These are phyloP conservation scores for Cucurbita ficifolia DNA, from an alignment of 306 rosid genomes.

Conservation along the genomic window DNA sequence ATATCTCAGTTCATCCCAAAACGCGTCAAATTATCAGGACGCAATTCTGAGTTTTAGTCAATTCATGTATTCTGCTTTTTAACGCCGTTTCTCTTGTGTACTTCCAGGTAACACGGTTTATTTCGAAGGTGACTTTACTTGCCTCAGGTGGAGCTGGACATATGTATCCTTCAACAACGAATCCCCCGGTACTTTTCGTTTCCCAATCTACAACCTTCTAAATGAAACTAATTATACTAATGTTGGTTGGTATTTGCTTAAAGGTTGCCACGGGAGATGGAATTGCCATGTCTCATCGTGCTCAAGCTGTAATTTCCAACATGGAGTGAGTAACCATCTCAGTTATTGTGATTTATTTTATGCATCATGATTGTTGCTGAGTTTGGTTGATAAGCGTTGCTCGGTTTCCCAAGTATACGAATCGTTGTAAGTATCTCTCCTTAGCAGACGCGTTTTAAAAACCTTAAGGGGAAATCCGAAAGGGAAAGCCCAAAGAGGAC, in stretches of 20 bases:
- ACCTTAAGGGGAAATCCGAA: too few species aligned
- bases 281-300: conserved; percentile 92
- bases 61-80: conserved; percentile 8
- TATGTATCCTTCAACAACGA: conserved; percentile 84
- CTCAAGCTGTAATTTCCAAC: conserved; percentile 87
- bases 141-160: conserved; percentile 99
- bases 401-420: too few species aligned
- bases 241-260: conserved; percentile 1
- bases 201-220: background rate
- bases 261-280: conserved; percentile 98
- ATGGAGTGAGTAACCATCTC: conserved; percentile 65
- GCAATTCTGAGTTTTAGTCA: background rate
- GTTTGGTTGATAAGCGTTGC: background rate
- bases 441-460: too few species aligned
- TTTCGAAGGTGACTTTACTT: conserved; percentile 84
- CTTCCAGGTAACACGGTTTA: conserved; percentile 73
- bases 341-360: background rate
- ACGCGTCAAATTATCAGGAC: background rate
- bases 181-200: conserved; percentile 56
- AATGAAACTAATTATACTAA: background rate
- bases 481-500: too few species aligned
- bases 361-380: background rate
- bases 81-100: conserved; percentile 14
- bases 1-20: conserved; percentile 10
- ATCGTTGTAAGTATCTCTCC: too few species aligned